phyloP scores from a whole-genome alignment of 768 basidiomycete genomes.

The Lentinula detonsa region DNA sequence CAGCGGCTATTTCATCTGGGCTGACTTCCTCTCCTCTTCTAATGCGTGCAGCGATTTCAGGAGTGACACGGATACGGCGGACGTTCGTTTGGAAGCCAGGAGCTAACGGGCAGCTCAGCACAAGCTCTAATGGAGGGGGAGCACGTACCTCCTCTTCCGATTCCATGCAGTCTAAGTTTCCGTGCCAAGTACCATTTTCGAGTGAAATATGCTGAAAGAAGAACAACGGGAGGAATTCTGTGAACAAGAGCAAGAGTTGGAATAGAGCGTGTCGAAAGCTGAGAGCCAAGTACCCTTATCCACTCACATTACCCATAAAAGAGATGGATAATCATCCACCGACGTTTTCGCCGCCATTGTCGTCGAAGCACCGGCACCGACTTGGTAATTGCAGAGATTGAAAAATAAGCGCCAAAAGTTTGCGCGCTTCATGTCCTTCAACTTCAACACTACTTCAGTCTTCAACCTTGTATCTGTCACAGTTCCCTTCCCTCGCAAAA shows the following conservation, averaged over 20 bases:
- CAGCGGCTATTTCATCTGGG: conserved; percentile 45
- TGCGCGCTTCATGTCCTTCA: too few relatives aligned
- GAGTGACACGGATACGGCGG: conserved; percentile 41
- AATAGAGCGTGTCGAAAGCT: neutral
- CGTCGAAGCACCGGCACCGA: too few relatives aligned
- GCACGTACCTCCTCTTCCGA: conserved; percentile 48
- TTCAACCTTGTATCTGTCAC: too few relatives aligned
- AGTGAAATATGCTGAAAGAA: conserved; percentile 38
- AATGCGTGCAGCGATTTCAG: conserved; percentile 49
- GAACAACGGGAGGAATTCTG: conserved; percentile 38
- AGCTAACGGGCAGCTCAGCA: conserved; percentile 16
- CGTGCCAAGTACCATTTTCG: conserved; percentile 47
- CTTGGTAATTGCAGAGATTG: too few relatives aligned
- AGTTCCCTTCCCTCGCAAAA: neutral
- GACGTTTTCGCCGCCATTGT: neutral
- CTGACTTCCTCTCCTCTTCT: conserved; percentile 46
- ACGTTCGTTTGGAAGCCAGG: conserved; percentile 54
- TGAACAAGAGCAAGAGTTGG: conserved; percentile 3
- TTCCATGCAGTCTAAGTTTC: conserved; percentile 39
- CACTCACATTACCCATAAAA: conserved; percentile 42
- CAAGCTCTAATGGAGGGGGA: too few relatives aligned
- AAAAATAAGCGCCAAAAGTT: neutral
- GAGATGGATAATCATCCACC: conserved; percentile 28
- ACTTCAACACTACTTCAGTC: too few relatives aligned
- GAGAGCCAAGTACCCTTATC: neutral